Evolutionary conservation across 140 eudicot species (phyloP).

Genomic region (Artemisia princeps): DNA sequence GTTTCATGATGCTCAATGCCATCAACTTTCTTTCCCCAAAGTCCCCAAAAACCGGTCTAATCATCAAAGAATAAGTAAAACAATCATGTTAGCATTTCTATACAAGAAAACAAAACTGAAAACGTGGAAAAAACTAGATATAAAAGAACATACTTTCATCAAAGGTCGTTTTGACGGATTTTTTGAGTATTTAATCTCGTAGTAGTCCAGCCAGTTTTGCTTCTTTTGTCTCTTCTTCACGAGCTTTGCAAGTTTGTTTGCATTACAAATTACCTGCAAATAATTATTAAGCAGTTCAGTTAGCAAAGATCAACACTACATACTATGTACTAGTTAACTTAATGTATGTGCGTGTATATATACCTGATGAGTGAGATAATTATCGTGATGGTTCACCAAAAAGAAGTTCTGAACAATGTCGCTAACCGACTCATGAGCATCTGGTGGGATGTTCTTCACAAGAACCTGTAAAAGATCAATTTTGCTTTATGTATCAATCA

Average conservation of each 20-base stretch:
- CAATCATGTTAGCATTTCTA: slow-evolving; percentile 9
- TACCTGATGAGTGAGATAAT: slow-evolving; percentile 45
- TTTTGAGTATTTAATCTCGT: slow-evolving; percentile 62
- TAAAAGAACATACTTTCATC: slow-evolving; percentile 48
- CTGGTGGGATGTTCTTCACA: slow-evolving; percentile 37
- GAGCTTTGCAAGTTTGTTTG: slow-evolving; percentile 71
- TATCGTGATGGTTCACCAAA: slow-evolving; percentile 45
- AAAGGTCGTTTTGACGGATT: slow-evolving; percentile 53
- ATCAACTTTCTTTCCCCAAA: slow-evolving; percentile 76
- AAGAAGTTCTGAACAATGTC: slow-evolving; percentile 37
- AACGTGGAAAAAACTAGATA: background rate
- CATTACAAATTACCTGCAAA: slow-evolving; percentile 67
- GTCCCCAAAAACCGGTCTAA: slow-evolving; percentile 87
- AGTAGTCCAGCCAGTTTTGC: slow-evolving; percentile 87
- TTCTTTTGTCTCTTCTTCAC: slow-evolving; percentile 54
- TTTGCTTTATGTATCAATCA: slow-evolving; percentile 5
- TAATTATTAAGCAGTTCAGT: slow-evolving; percentile 7
- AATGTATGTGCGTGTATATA: background rate
- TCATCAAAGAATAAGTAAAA: slow-evolving; percentile 7
- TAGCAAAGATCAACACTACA: background rate
- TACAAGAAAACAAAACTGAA: background rate
- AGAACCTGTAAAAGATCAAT: slow-evolving; percentile 28
- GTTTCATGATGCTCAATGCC: slow-evolving; percentile 62
- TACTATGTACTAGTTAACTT: background rate
- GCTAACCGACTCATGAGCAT: slow-evolving; percentile 37